phyloP scores from a whole-genome alignment of 2,329 filamentous ascomycete species.

The Penicillium psychrosexuale region DNA sequence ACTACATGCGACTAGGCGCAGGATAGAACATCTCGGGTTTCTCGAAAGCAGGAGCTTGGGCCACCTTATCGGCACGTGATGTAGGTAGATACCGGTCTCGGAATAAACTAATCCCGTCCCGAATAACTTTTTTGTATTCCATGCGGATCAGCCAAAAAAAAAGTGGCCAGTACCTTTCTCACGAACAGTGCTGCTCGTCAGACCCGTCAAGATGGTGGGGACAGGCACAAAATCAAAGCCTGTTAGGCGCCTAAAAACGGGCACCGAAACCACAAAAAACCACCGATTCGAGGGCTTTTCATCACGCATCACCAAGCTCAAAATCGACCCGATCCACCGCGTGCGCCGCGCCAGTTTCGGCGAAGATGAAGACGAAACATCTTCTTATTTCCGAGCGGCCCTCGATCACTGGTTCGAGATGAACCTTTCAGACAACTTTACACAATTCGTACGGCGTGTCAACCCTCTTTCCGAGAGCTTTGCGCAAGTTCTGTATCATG shows the following conservation, averaged over 20 bases:
- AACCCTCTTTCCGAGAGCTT: constrained; percentile 81
- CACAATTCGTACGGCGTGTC: constrained; percentile 70
- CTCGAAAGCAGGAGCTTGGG: constrained; percentile 34
- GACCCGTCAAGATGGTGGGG: constrained; percentile 40
- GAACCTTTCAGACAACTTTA: constrained; percentile 81
- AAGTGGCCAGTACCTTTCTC: constrained; percentile 21
- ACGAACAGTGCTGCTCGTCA: constrained; percentile 27
- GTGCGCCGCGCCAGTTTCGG: constrained; percentile 79
- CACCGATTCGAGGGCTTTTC: constrained; percentile 92
- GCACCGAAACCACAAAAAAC: constrained; percentile 72
- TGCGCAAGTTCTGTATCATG: constrained; percentile 86
- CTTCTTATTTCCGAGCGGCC: constrained; percentile 82
- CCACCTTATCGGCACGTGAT: constrained; percentile 32
- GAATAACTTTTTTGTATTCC: constrained; percentile 40
- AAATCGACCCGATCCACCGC: constrained; percentile 88
- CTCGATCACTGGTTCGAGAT: constrained; percentile 87
- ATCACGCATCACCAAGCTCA: constrained; percentile 83
- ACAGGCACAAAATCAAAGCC: constrained; percentile 68
- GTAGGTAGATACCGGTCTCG: constrained; percentile 22
- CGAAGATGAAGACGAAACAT: constrained; percentile 68
- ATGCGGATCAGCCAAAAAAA: constrained; percentile 19
- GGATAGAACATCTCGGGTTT: constrained; percentile 3
- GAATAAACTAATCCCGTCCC: constrained; percentile 32
- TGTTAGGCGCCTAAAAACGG: constrained; percentile 63
- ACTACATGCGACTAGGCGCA: background rate